A percentile compares a stretch with the other conserved stretches of the same genome.
phyloP scores from a whole-genome alignment of 2,329 filamentous ascomycete species.

The Pyricularia grisea region DNA sequence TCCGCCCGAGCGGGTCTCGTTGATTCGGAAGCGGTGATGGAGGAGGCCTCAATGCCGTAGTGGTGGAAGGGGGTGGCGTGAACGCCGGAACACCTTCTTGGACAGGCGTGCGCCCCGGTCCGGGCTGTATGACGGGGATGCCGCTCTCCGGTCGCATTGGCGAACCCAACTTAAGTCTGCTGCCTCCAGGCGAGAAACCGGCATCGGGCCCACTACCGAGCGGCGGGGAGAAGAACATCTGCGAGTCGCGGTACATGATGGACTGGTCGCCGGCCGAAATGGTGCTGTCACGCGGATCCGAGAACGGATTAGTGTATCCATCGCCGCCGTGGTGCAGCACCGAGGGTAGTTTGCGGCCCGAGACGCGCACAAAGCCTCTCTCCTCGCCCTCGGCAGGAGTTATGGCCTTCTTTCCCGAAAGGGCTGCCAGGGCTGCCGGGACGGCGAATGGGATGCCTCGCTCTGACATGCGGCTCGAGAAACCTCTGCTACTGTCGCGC shows the following conservation, averaged over 20 bases:
- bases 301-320: constrained; percentile 33
- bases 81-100: constrained; percentile 43
- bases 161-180: constrained; percentile 40
- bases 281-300: constrained; percentile 16
- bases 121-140: constrained; percentile 50
- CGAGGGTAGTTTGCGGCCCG: constrained; percentile 54
- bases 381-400: constrained; percentile 22
- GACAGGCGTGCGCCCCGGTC: constrained; percentile 55
- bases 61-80: not conserved
- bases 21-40: not conserved
- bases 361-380: constrained; percentile 54
- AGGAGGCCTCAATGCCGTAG: not conserved
- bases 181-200: constrained; percentile 11
- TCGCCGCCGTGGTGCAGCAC: constrained; percentile 54
- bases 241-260: constrained; percentile 16
- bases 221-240: constrained; percentile 13
- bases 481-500: not conserved
- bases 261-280: constrained; percentile 6
- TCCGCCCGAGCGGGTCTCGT: constrained; percentile 12
- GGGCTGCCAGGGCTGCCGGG: constrained; percentile 35
- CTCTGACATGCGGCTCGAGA: constrained; percentile 32
- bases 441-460: constrained; percentile 34
- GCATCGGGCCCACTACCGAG: constrained; percentile 6
- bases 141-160: constrained; percentile 54
- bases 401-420: constrained; percentile 25